Conservation (phyloP, 495 filamentous ascomycete genomes). For the Penicillium roqueforti region DNA sequence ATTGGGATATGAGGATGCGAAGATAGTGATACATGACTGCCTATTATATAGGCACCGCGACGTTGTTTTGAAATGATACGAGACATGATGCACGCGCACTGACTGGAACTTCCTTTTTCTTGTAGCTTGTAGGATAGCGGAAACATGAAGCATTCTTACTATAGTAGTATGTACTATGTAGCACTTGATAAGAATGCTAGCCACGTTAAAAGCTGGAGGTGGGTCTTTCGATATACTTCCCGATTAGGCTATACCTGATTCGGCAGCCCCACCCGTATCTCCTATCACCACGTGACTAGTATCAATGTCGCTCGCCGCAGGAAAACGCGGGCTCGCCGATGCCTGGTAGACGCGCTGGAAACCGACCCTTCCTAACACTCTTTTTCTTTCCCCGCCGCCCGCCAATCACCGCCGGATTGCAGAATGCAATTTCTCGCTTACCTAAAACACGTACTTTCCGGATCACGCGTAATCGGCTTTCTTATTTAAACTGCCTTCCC, state of each 20-base stretch:
- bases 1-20: neutral
- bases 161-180: no score
- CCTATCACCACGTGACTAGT: conserved; percentile 26
- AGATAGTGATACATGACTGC: conserved; percentile 13
- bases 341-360: conserved; percentile 32
- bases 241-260: neutral
- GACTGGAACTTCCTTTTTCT: neutral
- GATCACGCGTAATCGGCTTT: conserved; percentile 26
- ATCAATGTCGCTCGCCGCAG: conserved; percentile 5
- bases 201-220: neutral
- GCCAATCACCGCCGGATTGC: conserved; percentile 41
- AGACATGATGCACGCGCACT: conserved; percentile 5
- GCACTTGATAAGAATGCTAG: neutral
- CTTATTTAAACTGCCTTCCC: conserved; percentile 28
- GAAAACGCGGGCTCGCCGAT: conserved; percentile 24
- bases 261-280: neutral
- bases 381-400: conserved; percentile 33
- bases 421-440: conserved; percentile 28
- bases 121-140: neutral
- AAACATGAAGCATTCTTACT: neutral
- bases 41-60: neutral
- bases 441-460: conserved; percentile 16
- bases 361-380: conserved; percentile 43
- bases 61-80: conserved; percentile 9
- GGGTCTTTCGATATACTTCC: neutral